Evolutionary conservation across 2,329 filamentous ascomycete genomes (phyloP).

Genomic region (Alternaria alternata): DNA sequence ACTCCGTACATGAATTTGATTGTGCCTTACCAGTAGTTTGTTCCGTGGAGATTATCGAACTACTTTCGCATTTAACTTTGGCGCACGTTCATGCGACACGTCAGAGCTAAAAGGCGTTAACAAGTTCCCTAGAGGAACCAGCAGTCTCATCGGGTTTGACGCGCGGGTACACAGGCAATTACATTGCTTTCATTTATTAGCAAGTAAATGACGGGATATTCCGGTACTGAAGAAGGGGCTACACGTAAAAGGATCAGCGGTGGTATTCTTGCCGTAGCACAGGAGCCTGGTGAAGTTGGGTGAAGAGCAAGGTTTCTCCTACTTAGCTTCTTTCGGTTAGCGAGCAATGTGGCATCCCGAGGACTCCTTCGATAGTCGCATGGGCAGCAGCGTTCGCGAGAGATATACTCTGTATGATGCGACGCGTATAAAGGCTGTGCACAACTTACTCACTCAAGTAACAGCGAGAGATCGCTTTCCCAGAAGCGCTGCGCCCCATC

Average conservation of each 20-base stretch:
- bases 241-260: background rate
- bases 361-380: no score
- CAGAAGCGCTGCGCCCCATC: no score
- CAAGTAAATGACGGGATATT: background rate
- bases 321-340: background rate
- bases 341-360: no score
- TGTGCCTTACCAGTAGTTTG: background rate
- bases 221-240: background rate
- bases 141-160: background rate
- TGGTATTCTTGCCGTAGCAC: no score
- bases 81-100: background rate
- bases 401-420: no score
- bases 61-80: background rate
- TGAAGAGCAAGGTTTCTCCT: background rate
- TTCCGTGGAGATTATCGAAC: background rate
- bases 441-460: no score
- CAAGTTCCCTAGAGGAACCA: background rate
- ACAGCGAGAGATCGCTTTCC: no score
- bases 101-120: background rate
- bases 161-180: background rate
- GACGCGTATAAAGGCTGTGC: no score
- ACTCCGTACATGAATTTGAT: background rate
- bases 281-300: background rate
- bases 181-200: rapidly evolving
- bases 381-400: no score